Evolutionary conservation across 2,329 filamentous ascomycete genomes (phyloP).

Genomic region (Apiospora phragmitis): DNA sequence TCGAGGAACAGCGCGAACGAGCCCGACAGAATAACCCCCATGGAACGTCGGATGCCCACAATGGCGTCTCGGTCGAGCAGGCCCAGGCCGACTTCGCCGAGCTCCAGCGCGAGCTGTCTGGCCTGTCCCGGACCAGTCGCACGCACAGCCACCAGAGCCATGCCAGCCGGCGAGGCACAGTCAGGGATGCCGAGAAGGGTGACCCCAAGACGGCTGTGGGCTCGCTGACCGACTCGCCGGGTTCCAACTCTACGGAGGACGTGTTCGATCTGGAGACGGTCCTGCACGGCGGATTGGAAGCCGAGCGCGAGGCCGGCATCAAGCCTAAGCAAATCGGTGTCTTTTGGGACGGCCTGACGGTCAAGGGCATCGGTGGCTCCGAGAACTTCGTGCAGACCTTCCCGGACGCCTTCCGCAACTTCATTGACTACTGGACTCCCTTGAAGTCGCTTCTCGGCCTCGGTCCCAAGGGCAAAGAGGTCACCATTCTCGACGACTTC

Average conservation of each 20-base stretch:
- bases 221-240: constrained; percentile 35
- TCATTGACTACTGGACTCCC: constrained; percentile 73
- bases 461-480: constrained; percentile 68
- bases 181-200: constrained; percentile 58
- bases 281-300: constrained; percentile 69
- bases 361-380: constrained; percentile 72
- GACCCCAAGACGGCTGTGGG: constrained; percentile 23
- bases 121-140: constrained; percentile 54
- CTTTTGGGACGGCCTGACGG: constrained; percentile 75
- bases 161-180: constrained; percentile 14
- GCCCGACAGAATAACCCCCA: constrained; percentile 48
- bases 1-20: constrained; percentile 41
- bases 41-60: constrained; percentile 41
- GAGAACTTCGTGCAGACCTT: constrained; percentile 76
- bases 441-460: constrained; percentile 63
- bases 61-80: constrained; percentile 63
- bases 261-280: constrained; percentile 76
- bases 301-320: constrained; percentile 77
- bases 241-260: constrained; percentile 50
- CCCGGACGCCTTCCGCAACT: constrained; percentile 73
- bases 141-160: constrained; percentile 32
- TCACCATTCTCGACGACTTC: constrained; percentile 74
- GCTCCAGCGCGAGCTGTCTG: constrained; percentile 62
- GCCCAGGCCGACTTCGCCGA: constrained; percentile 72
- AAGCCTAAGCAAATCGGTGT: constrained; percentile 78